Conservation (phyloP, 1,139 yeast species). For the Blastobotrys aristatus region DNA sequence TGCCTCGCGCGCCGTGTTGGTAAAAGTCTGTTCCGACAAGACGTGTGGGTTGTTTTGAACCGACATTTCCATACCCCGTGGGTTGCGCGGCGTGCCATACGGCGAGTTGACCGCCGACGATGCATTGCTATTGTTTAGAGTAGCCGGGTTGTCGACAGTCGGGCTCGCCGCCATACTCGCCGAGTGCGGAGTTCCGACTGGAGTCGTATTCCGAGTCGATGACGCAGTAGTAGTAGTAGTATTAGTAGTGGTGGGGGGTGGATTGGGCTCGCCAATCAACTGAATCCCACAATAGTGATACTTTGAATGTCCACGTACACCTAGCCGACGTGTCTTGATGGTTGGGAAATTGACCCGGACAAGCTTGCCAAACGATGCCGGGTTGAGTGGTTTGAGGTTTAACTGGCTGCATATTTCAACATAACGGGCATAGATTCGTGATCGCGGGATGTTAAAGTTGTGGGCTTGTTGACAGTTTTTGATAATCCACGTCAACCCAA, state of each 20-base stretch:
- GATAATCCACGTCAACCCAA: conserved; percentile 77
- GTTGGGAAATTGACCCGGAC: conserved; percentile 70
- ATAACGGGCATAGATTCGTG: conserved; percentile 74
- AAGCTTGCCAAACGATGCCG: conserved; percentile 83
- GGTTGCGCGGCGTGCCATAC: neutral
- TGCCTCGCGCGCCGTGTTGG: conserved; percentile 9
- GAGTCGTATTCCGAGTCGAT: conserved; percentile 28
- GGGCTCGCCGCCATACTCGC: conserved; percentile 8
- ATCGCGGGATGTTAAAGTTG: conserved; percentile 77
- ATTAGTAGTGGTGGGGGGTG: neutral
- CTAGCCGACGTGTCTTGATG: conserved; percentile 76
- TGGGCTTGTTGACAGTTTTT: conserved; percentile 60
- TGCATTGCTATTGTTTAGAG: neutral
- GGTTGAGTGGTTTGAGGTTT: conserved; percentile 66
- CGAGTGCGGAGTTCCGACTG: conserved; percentile 29
- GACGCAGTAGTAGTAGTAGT: neutral
- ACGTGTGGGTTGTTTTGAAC: conserved; percentile 2
- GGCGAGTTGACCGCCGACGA: conserved; percentile 1
- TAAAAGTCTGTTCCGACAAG: conserved; percentile 1
- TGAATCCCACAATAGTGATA: conserved; percentile 87
- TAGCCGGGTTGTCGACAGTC: neutral
- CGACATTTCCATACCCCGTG: conserved; percentile 6
- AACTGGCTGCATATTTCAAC: conserved; percentile 66
- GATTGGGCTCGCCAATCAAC: conserved; percentile 46
- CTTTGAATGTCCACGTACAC: conserved; percentile 83